Conservation (phyloP, 306 rosid genomes). For the Benincasa hispida region DNA sequence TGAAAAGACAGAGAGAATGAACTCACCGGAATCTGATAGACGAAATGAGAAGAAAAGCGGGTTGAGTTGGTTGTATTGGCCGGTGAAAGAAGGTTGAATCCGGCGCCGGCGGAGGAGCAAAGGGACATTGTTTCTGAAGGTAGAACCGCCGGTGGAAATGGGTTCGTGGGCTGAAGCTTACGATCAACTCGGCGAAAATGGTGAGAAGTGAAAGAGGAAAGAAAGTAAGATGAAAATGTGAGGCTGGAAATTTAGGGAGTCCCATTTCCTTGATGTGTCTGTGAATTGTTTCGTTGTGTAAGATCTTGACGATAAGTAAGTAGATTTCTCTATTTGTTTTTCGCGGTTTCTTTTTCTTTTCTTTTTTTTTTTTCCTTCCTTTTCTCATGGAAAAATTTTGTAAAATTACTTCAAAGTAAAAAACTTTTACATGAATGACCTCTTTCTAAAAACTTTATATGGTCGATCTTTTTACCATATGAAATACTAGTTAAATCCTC, state of each 20-base stretch:
- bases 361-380: too few species aligned
- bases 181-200: not conserved
- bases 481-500: too few species aligned
- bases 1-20: conserved; percentile 25
- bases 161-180: not conserved
- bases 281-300: not conserved
- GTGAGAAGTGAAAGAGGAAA: not conserved
- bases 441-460: too few species aligned
- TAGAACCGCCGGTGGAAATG: not conserved
- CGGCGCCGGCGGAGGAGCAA: conserved; percentile 32
- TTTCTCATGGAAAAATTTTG: too few species aligned
- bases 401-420: too few species aligned
- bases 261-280: not conserved
- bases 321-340: conserved; percentile 1
- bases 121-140: conserved; percentile 38
- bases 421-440: too few species aligned
- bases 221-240: conserved; percentile 10
- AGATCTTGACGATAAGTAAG: conserved; percentile 42
- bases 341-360: not conserved
- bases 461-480: too few species aligned
- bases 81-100: conserved; percentile 37
- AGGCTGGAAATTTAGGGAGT: conserved; percentile 13
- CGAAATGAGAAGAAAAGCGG: conserved; percentile 35
- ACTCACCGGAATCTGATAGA: conserved; percentile 37
- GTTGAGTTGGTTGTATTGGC: conserved; percentile 26